Conservation (phyloP, 495 filamentous ascomycete genomes). For the Penicillium riverlandense region DNA sequence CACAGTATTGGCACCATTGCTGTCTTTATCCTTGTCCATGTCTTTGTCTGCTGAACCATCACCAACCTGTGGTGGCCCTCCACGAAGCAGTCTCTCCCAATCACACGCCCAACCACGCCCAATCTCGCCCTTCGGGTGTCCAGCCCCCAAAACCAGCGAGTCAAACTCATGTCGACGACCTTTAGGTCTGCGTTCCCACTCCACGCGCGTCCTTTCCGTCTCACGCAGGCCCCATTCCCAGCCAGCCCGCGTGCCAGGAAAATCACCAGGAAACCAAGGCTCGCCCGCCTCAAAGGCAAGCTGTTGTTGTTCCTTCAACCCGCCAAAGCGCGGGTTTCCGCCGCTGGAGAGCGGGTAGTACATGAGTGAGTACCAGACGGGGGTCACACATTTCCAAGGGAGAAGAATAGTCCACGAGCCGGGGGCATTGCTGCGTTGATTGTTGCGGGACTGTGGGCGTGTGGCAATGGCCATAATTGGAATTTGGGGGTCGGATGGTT, state of each 20-base stretch:
- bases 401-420: constrained; percentile 80
- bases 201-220: constrained; percentile 48
- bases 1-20: neutral
- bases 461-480: constrained; percentile 68
- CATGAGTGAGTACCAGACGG: constrained; percentile 83
- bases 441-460: constrained; percentile 29
- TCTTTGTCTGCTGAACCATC: constrained; percentile 5
- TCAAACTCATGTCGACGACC: constrained; percentile 73
- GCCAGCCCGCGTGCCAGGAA: constrained; percentile 74
- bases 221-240: constrained; percentile 67
- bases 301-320: constrained; percentile 72
- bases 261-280: constrained; percentile 87
- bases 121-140: constrained; percentile 68
- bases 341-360: constrained; percentile 77
- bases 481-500: constrained; percentile 68
- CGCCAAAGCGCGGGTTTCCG: constrained; percentile 74
- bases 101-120: constrained; percentile 84
- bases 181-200: constrained; percentile 77
- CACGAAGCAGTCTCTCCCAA: constrained; percentile 59
- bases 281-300: constrained; percentile 71
- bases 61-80: constrained; percentile 5
- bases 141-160: constrained; percentile 65
- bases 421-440: constrained; percentile 35
- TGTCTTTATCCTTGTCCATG: constrained; percentile 9
- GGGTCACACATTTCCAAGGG: constrained; percentile 84